These are phyloP conservation scores for Penicillium sp. DNA, from an alignment of 2,329 filamentous ascomycete genomes.

Conservation along the genomic window DNA sequence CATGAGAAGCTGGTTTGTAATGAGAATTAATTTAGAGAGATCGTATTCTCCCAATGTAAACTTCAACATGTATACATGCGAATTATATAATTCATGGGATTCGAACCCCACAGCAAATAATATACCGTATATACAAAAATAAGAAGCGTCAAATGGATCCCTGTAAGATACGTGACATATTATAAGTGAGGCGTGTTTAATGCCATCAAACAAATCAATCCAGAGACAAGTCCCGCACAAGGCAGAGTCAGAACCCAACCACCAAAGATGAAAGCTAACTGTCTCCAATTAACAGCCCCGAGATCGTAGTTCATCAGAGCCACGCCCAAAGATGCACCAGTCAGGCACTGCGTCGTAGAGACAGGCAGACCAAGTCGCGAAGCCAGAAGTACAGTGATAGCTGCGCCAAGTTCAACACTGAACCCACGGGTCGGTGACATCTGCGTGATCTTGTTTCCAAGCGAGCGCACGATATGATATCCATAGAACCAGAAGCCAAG, in stretches of 20 bases:
- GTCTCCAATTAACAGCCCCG: slow-evolving; percentile 50
- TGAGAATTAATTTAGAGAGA: no score
- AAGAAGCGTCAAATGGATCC: no score
- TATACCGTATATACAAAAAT: no score
- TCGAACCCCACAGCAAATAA: no score
- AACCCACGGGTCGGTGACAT: slow-evolving; percentile 36
- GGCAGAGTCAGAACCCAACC: slow-evolving; percentile 53
- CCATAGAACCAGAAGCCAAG: slow-evolving; percentile 49
- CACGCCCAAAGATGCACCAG: slow-evolving; percentile 41
- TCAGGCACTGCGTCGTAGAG: slow-evolving; percentile 44
- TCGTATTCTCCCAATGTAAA: no score
- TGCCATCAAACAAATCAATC: slow-evolving; percentile 46
- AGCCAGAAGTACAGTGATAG: slow-evolving; percentile 44
- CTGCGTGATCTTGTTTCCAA: slow-evolving; percentile 50
- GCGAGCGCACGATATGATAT: slow-evolving; percentile 44
- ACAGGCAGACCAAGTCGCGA: slow-evolving; percentile 40
- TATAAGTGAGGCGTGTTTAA: slow-evolving; percentile 47
- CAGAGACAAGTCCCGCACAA: slow-evolving; percentile 45
- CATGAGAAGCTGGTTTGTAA: no score
- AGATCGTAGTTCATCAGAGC: slow-evolving; percentile 43
- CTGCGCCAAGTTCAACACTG: slow-evolving; percentile 46
- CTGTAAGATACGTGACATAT: no score
- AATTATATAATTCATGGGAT: no score
- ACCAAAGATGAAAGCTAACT: slow-evolving; percentile 48
- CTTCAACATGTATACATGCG: no score